A percentile compares a stretch with the other conserved stretches of the same genome.
phyloP scores from a whole-genome alignment of 345 rosid genomes.

The Aegle marmelos region DNA sequence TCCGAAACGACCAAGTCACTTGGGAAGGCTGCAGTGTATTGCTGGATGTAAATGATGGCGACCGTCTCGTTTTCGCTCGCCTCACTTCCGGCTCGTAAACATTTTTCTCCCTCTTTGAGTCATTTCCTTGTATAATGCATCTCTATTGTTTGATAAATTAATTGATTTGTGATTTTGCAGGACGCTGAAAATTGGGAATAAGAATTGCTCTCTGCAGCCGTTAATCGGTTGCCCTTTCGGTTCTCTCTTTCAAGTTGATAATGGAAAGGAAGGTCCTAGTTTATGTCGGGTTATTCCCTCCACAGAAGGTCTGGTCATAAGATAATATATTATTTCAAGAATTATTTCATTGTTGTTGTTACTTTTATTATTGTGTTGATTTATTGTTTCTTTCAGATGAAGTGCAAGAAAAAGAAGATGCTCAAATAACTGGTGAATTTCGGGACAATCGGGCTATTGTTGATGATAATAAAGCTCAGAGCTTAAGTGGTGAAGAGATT shows the following conservation, averaged over 20 bases:
- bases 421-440: slow-evolving; percentile 43
- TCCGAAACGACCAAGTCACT: slow-evolving; percentile 54
- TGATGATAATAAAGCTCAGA: slow-evolving; percentile 84
- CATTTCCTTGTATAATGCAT: background rate
- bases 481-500: slow-evolving; percentile 72
- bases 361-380: background rate
- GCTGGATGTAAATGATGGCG: slow-evolving; percentile 97
- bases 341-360: background rate
- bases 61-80: slow-evolving; percentile 89
- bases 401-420: slow-evolving; percentile 30
- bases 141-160: background rate
- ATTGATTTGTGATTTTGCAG: slow-evolving; percentile 26
- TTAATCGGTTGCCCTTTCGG: slow-evolving; percentile 87
- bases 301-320: slow-evolving; percentile 41
- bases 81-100: slow-evolving; percentile 79
- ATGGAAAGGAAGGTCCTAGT: slow-evolving; percentile 50
- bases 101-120: background rate
- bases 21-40: slow-evolving; percentile 91
- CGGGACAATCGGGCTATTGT: slow-evolving; percentile 70
- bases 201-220: slow-evolving; percentile 58
- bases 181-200: slow-evolving; percentile 70
- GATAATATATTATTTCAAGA: no score
- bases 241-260: slow-evolving; percentile 74
- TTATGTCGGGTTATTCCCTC: slow-evolving; percentile 52
- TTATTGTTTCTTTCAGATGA: slow-evolving; percentile 26